Percentiles rank a stretch among this genome's conserved stretches.
phyloP scores from a whole-genome alignment of 2,329 filamentous ascomycete species.

The Aciculosporium take region DNA sequence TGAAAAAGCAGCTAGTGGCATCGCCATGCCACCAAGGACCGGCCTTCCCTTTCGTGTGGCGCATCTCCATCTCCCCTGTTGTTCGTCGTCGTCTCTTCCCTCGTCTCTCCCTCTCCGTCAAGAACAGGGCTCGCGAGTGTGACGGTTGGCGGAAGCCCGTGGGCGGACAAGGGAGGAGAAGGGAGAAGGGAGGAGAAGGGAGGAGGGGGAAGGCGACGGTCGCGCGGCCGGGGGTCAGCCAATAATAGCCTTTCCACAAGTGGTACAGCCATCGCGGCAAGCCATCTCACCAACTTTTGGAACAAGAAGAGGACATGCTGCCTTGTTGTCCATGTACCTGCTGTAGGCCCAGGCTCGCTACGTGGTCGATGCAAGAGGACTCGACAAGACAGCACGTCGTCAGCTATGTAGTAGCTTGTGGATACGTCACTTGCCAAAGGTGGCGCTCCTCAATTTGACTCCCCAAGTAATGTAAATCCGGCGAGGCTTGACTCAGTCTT shows the following conservation, averaged over 20 bases:
- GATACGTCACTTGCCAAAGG: not conserved
- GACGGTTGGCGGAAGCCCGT: no score
- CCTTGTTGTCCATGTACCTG: no score
- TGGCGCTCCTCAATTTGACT: not conserved
- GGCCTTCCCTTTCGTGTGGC: not conserved
- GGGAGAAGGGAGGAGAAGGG: not conserved
- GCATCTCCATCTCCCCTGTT: no score
- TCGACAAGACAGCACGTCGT: not conserved
- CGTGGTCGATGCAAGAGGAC: not conserved
- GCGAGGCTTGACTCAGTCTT: no score
- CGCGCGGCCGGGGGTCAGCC: no score
- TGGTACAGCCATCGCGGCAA: not conserved
- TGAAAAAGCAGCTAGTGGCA: not conserved
- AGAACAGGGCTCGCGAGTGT: no score
- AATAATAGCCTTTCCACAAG: not conserved
- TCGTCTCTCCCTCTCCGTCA: not conserved
- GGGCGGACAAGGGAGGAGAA: not conserved
- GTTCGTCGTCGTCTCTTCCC: not conserved
- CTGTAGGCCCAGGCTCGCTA: no score
- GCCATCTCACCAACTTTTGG: not conserved
- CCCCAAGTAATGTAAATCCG: no score
- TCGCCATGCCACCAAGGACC: not conserved
- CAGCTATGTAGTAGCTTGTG: not conserved
- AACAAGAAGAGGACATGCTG: no score
- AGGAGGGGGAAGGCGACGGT: not conserved